A percentile compares a stretch with the other conserved stretches of the same genome.
Evolutionary conservation across 2,329 filamentous ascomycete genomes (phyloP).

Genomic region (Onygenales sp.): DNA sequence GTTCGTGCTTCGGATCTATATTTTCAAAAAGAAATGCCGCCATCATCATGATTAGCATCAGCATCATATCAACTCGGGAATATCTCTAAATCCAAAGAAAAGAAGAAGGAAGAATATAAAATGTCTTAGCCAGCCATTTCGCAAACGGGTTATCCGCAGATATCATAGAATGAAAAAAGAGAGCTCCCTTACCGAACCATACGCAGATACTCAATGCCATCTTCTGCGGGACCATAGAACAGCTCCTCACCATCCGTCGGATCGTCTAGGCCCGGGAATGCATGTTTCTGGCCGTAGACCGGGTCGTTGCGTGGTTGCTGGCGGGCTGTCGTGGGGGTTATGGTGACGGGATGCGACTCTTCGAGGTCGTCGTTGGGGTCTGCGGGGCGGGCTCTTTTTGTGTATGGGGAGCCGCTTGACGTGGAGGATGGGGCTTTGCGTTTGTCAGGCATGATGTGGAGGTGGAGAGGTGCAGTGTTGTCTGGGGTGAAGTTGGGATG

Average conservation of each 20-base stretch:
- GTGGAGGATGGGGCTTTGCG: conserved; percentile 1
- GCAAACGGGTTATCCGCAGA: conserved; percentile 2
- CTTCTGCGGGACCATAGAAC: conserved; percentile 57
- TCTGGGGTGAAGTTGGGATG: too few species aligned
- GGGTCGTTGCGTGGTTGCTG: conserved; percentile 44
- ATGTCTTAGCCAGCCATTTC: not conserved
- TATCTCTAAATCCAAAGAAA: not conserved
- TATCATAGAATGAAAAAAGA: conserved; percentile 17
- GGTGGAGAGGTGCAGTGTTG: not conserved
- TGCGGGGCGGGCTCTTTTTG: not conserved
- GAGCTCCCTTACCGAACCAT: conserved; percentile 53
- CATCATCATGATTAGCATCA: conserved; percentile 3
- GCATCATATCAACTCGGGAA: not conserved
- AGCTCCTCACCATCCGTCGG: conserved; percentile 43
- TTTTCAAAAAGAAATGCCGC: not conserved
- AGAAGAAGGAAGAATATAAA: not conserved
- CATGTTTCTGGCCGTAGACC: conserved; percentile 62
- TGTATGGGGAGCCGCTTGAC: not conserved
- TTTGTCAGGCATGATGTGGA: conserved; percentile 1
- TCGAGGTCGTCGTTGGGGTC: conserved; percentile 10
- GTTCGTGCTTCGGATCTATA: conserved; percentile 15
- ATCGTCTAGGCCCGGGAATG: conserved; percentile 56
- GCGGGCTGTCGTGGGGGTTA: conserved; percentile 12
- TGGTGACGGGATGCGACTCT: conserved; percentile 7
- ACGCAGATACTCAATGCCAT: conserved; percentile 60